phyloP scores from a whole-genome alignment of 441 rosid species.

The Pelargonium citronellum region DNA sequence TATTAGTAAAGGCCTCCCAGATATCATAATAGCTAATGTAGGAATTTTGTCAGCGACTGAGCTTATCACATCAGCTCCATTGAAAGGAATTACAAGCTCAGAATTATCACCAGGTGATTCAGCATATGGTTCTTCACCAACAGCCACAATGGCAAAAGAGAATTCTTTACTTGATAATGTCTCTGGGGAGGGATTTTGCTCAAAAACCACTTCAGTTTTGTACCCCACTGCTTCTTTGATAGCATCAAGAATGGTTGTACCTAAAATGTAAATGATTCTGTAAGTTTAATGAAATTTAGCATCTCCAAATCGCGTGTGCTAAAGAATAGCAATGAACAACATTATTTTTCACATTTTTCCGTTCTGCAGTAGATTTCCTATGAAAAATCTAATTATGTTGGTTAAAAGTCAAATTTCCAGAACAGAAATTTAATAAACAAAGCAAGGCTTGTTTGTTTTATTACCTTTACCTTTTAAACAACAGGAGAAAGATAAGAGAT shows the following conservation, averaged over 20 bases:
- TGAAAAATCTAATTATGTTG: too few relatives aligned
- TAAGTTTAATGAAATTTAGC: slow-evolving; percentile 6
- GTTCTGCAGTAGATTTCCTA: too few relatives aligned
- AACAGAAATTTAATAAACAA: too few relatives aligned
- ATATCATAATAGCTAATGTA: slow-evolving; percentile 55
- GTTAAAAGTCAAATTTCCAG: too few relatives aligned
- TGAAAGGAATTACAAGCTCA: slow-evolving; percentile 52
- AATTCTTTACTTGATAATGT: slow-evolving; percentile 45
- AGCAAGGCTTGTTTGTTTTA: too few relatives aligned
- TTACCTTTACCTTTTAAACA: too few relatives aligned
- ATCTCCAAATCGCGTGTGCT: too few relatives aligned
- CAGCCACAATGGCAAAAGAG: slow-evolving; percentile 67
- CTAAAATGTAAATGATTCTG: slow-evolving; percentile 31
- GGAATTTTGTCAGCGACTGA: slow-evolving; percentile 57
- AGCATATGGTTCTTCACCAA: slow-evolving; percentile 82
- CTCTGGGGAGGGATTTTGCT: slow-evolving; percentile 51
- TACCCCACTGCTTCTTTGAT: slow-evolving; percentile 55
- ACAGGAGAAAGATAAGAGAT: too few relatives aligned
- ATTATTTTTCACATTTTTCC: too few relatives aligned
- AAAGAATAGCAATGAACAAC: background rate
- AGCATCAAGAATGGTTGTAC: slow-evolving; percentile 83
- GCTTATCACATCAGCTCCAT: slow-evolving; percentile 47
- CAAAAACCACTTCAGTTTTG: slow-evolving; percentile 60
- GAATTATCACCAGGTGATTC: slow-evolving; percentile 53
- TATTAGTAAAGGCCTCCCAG: slow-evolving; percentile 69